Percentiles rank a stretch among this genome's conserved stretches.
phyloP scores from a whole-genome alignment of 345 rosid species.

The Eucalyptus microcorys region DNA sequence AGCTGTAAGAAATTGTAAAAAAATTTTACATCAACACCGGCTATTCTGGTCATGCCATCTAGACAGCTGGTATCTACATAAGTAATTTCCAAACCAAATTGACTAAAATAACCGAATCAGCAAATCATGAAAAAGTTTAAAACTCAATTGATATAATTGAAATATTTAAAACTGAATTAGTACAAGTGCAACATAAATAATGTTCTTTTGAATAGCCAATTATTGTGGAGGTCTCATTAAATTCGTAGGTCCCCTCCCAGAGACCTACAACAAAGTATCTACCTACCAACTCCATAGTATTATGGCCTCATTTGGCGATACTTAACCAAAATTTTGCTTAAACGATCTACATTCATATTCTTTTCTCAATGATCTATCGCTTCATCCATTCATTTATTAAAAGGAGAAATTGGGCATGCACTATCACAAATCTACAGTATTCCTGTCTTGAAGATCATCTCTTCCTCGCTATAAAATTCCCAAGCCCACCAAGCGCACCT shows the following conservation, averaged over 20 bases:
- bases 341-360: not conserved
- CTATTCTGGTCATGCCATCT: not conserved
- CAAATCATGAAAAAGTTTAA: not conserved
- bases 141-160: not conserved
- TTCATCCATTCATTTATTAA: not conserved
- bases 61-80: accelerated
- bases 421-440: slow-evolving; percentile 3
- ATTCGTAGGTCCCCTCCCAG: not conserved
- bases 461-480: not conserved
- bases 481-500: not conserved
- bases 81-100: no score
- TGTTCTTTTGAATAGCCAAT: not conserved
- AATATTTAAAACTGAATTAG: no score
- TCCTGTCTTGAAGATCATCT: not conserved
- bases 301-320: not conserved
- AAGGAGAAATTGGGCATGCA: not conserved
- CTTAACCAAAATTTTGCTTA: not conserved
- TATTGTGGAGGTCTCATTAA: not conserved
- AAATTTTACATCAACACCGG: accelerated
- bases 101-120: not conserved
- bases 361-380: not conserved
- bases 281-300: not conserved
- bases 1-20: not conserved
- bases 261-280: not conserved
- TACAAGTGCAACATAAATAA: no score